Evolutionary conservation across 2,329 filamentous ascomycete species (phyloP).

Genomic region (Aspergillus sp.): DNA sequence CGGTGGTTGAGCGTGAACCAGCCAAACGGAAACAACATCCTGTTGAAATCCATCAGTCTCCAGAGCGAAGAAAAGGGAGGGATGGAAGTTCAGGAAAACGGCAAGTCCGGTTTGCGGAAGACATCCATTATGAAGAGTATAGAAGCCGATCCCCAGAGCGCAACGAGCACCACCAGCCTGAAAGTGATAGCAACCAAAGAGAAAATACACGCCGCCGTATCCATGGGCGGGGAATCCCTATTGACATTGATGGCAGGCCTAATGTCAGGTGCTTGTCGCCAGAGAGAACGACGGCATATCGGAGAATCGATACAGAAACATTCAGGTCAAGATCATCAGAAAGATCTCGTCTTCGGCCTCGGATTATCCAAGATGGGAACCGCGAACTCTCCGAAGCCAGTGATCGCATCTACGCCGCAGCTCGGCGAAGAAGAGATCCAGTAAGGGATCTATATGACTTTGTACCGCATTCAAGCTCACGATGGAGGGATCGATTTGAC

Average conservation of each 20-base stretch:
- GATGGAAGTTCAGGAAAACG: conserved; percentile 5
- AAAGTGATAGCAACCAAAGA: not conserved
- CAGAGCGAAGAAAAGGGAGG: conserved; percentile 4
- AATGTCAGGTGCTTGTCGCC: not conserved
- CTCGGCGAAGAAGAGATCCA: conserved; percentile 11
- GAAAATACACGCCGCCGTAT: not conserved
- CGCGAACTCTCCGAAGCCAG: conserved; percentile 20
- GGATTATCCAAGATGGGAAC: conserved; percentile 28
- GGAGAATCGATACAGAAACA: not conserved
- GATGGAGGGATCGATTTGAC: conserved; percentile 8
- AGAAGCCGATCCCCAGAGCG: conserved; percentile 2
- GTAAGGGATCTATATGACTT: conserved; percentile 10
- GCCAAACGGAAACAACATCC: conserved; percentile 4
- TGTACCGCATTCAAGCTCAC: conserved; percentile 3
- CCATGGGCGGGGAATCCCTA: not conserved
- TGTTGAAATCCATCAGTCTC: conserved; percentile 17
- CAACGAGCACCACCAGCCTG: not conserved
- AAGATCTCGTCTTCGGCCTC: conserved; percentile 13
- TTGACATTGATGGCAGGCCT: not conserved
- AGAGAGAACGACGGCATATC: not conserved
- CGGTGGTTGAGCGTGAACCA: conserved; percentile 21
- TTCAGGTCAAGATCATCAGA: not conserved
- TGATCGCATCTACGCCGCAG: conserved; percentile 18
- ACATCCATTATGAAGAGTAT: conserved; percentile 16
- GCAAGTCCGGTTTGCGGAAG: conserved; percentile 20